Base-by-base conservation (phyloP, 2,329 filamentous ascomycete genomes). In the Phyllosticta paracitricarpa region DNA sequence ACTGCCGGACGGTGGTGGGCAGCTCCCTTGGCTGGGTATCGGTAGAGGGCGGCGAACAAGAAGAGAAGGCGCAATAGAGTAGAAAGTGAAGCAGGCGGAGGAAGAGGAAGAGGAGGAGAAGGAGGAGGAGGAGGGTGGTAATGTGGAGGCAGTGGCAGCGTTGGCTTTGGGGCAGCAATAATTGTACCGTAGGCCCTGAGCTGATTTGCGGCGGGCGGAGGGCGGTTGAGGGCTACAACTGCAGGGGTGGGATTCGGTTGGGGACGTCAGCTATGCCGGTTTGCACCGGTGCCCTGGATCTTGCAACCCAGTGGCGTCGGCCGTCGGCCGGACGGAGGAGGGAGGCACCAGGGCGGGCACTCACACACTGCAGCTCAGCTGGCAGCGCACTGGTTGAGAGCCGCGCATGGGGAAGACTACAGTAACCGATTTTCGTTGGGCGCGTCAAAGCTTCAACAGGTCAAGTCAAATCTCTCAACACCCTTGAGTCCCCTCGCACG, bases 171-270 rank as follows among this genome's bases (percentile, higher is more conserved):
- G 33, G 33, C 35, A 48, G 40, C 40, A 48, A 48, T 48, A 48
- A 48, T 48, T 48, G 40, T 48, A 48, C 28, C 19, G 19, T 22
- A 22, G 19, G 19, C 19, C 19, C 19, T 22, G 19, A 30, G 28
- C 28, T 30, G 24, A 22, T 24, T 3, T n/a, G 57, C 30, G 19
- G 63, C 58, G 22, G 22, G 30, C n/a, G n/a, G 19, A 35, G 53
- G 59, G 51, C 33, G 52, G 57, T 62, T 62, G 61, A 60, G 57
- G 53, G 61, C 61, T 30, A 35, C 57, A n/a, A 53, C 53, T 55
- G 61, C 61, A 62, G 60, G 60, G 60, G 60, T 61, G 55, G 40
- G 48, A 62, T 62, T 58, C 60, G 60, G 56, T 62, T 58, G 60
- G 60, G 40, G 56, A 62, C 60, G 60, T 62, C 60, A 58, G 60